Percentiles rank a stretch among this genome's conserved stretches.
Conservation (phyloP, 352 stramenopile species). For the Phytophthora multivora region DNA sequence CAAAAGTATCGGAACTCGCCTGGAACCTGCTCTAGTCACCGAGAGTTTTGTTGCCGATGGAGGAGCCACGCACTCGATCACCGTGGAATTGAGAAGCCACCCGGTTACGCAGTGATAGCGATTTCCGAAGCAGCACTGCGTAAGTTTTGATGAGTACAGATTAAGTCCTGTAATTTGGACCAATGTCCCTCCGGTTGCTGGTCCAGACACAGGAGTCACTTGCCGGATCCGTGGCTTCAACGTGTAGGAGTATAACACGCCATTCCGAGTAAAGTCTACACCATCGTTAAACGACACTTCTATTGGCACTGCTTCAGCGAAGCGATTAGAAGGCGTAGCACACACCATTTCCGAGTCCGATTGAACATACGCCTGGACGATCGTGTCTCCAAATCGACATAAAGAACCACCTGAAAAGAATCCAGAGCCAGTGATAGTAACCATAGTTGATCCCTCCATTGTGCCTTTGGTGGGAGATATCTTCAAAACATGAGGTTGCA, state of each 20-base stretch:
- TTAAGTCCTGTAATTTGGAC: slow-evolving; percentile 58
- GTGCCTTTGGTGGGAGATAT: slow-evolving; percentile 54
- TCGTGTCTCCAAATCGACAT: slow-evolving; percentile 51
- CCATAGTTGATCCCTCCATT: slow-evolving; percentile 54
- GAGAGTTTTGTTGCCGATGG: slow-evolving; percentile 36
- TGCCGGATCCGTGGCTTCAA: slow-evolving; percentile 48
- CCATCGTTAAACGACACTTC: slow-evolving; percentile 89
- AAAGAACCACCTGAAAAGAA: slow-evolving; percentile 44
- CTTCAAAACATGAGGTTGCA: slow-evolving; percentile 41
- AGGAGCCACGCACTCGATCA: slow-evolving; percentile 39
- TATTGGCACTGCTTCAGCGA: slow-evolving; percentile 46
- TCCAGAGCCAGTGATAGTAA: slow-evolving; percentile 52
- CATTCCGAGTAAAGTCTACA: slow-evolving; percentile 86
- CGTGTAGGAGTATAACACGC: slow-evolving; percentile 67
- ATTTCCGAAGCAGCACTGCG: slow-evolving; percentile 69
- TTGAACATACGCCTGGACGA: slow-evolving; percentile 46
- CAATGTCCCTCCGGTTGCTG: slow-evolving; percentile 55
- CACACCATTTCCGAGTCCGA: slow-evolving; percentile 50
- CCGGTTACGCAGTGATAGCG: slow-evolving; percentile 41
- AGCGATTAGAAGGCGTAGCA: slow-evolving; percentile 38
- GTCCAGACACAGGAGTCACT: slow-evolving; percentile 49
- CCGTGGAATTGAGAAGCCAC: slow-evolving; percentile 38
- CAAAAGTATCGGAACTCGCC: slow-evolving; percentile 57
- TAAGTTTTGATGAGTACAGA: slow-evolving; percentile 61
- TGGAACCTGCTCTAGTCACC: slow-evolving; percentile 11